A percentile compares a stretch with the other conserved stretches of the same genome.
Evolutionary conservation across 2,329 filamentous ascomycete genomes (phyloP).

Genomic region (Talaromyces islandicus): DNA sequence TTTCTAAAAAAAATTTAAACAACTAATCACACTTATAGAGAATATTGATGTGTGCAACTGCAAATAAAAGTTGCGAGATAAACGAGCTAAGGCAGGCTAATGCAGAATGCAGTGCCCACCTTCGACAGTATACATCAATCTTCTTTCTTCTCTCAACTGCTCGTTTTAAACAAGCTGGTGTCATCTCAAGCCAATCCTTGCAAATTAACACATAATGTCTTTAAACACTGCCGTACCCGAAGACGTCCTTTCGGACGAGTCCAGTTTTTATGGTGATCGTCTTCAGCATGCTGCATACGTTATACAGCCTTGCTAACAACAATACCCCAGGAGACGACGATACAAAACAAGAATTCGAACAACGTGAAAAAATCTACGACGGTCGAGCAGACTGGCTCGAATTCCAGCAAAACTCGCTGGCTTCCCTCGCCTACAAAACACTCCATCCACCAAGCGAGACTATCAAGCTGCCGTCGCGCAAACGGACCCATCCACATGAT

Average conservation of each 20-base stretch:
- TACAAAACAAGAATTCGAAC: slow-evolving; percentile 43
- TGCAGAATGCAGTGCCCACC: not conserved
- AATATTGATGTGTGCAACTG: not conserved
- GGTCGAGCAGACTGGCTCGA: slow-evolving; percentile 45
- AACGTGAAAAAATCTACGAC: slow-evolving; percentile 49
- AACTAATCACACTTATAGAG: not conserved
- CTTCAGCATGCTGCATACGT: not conserved
- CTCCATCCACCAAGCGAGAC: slow-evolving; percentile 6
- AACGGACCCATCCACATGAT: slow-evolving; percentile 9
- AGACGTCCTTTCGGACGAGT: slow-evolving; percentile 37
- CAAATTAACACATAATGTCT: not conserved
- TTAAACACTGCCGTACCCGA: not conserved
- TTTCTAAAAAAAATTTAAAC: too few relatives aligned
- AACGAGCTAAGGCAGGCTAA: not conserved
- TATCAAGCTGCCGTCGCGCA: not conserved
- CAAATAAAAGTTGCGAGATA: not conserved
- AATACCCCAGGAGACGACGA: slow-evolving; percentile 49
- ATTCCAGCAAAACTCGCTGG: slow-evolving; percentile 24
- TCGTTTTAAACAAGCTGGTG: not conserved
- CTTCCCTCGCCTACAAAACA: slow-evolving; percentile 26
- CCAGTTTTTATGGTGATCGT: slow-evolving; percentile 38
- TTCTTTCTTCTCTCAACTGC: not conserved
- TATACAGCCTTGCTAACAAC: not conserved
- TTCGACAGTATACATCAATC: not conserved
- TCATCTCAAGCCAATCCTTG: not conserved